These are phyloP conservation scores for Collybia nuda DNA, from an alignment of 768 basidiomycete genomes.

Conservation along the genomic window DNA sequence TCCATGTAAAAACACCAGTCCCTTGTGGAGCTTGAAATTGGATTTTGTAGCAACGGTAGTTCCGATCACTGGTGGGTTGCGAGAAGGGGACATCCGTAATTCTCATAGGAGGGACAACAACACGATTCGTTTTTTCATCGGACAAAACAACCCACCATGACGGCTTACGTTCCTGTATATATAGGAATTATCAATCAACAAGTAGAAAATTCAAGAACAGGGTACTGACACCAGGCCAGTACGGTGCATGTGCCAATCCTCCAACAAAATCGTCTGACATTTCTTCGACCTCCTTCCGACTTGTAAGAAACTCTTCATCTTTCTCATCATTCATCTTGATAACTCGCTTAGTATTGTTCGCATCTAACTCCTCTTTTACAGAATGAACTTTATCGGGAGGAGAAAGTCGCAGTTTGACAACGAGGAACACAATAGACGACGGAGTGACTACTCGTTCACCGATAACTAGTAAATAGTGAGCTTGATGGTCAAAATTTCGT, in stretches of 20 bases:
- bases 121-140: conserved; percentile 80
- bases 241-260: conserved; percentile 85
- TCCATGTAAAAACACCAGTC: conserved; percentile 86
- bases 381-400: conserved; percentile 43
- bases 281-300: conserved; percentile 64
- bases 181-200: conserved; percentile 1
- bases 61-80: conserved; percentile 41
- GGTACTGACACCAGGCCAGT: conserved; percentile 80
- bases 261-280: conserved; percentile 38
- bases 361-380: conserved; percentile 39
- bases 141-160: conserved; percentile 91
- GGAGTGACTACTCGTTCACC: conserved; percentile 89
- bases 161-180: conserved; percentile 75
- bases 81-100: conserved; percentile 78
- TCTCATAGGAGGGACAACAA: conserved; percentile 85
- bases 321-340: conserved; percentile 54
- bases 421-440: conserved; percentile 82
- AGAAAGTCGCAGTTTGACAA: conserved; percentile 77
- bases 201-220: not conserved
- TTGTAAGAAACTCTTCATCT: conserved; percentile 69
- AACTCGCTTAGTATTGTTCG: conserved; percentile 47
- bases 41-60: conserved; percentile 83
- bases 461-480: conserved; percentile 54
- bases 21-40: conserved; percentile 94
- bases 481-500: not conserved